Percentiles rank a stretch among this genome's conserved stretches.
Evolutionary conservation across 345 rosid species (phyloP).

Genomic region (Combretum micranthum): DNA sequence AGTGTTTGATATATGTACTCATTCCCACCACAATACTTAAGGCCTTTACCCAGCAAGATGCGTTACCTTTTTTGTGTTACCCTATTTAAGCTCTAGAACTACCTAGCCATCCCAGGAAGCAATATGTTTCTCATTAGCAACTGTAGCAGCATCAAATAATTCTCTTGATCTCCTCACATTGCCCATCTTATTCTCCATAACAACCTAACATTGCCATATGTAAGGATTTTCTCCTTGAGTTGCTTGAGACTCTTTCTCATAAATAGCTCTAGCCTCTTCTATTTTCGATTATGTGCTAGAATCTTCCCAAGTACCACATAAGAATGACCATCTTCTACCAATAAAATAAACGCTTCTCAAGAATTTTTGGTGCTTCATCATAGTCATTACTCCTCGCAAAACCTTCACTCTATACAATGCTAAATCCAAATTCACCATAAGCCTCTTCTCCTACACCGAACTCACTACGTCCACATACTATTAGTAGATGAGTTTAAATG

Average conservation of each 20-base stretch:
- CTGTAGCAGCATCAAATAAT: slow-evolving; percentile 91
- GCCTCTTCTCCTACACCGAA: slow-evolving; percentile 49
- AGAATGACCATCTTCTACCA: slow-evolving; percentile 98
- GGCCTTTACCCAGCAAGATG: slow-evolving; percentile 83
- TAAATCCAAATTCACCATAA: slow-evolving; percentile 69
- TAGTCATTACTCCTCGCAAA: slow-evolving; percentile 44
- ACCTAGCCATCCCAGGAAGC: slow-evolving; percentile 99
- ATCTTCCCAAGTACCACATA: slow-evolving; percentile 85
- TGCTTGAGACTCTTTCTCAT: slow-evolving; percentile 84
- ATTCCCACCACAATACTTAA: slow-evolving; percentile 77
- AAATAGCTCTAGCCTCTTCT: slow-evolving; percentile 63
- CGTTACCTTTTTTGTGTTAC: slow-evolving; percentile 86
- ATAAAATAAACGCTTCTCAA: slow-evolving; percentile 67
- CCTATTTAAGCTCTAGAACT: slow-evolving; percentile 83
- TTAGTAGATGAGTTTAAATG: too few relatives aligned
- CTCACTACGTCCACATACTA: slow-evolving; percentile 27
- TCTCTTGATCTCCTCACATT: slow-evolving; percentile 83
- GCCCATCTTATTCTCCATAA: slow-evolving; percentile 76
- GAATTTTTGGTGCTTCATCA: slow-evolving; percentile 59
- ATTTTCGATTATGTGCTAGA: slow-evolving; percentile 53
- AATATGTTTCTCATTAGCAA: slow-evolving; percentile 80
- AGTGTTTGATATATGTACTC: slow-evolving; percentile 91
- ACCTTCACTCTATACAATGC: slow-evolving; percentile 78
- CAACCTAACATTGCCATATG: slow-evolving; percentile 99
- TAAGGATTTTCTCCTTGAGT: slow-evolving; percentile 95